These are phyloP conservation scores for Colletotrichum sp. DNA, from an alignment of 2,329 filamentous ascomycete genomes.

Conservation along the genomic window DNA sequence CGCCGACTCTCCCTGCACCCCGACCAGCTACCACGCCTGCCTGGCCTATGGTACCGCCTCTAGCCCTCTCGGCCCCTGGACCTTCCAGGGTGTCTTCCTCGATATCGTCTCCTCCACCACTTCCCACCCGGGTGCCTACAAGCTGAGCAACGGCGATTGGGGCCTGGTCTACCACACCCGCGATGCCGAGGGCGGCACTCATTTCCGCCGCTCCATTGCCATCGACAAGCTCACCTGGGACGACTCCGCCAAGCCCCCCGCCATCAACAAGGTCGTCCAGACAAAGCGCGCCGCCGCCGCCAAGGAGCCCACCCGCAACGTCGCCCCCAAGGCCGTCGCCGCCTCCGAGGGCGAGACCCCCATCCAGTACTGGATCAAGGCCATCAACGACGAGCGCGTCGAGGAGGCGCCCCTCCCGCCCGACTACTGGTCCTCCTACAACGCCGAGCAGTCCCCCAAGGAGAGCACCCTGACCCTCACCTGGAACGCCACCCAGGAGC, in stretches of 20 bases:
- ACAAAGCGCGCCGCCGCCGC: conserved; percentile 29
- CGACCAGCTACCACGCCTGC: conserved; percentile 42
- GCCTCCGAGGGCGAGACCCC: conserved; percentile 31
- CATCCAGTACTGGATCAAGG: conserved; percentile 41
- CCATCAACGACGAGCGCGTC: conserved; percentile 36
- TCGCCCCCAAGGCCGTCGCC: conserved; percentile 30
- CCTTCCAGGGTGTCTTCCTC: conserved; percentile 35
- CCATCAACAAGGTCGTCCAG: conserved; percentile 33
- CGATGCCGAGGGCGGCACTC: conserved; percentile 35
- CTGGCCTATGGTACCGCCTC: conserved; percentile 40
- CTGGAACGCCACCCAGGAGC: conserved; percentile 31
- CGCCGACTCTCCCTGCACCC: conserved; percentile 38
- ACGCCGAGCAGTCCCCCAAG: conserved; percentile 31
- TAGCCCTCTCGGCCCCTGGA: conserved; percentile 39
- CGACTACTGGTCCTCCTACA: conserved; percentile 41
- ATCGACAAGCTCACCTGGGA: conserved; percentile 37
- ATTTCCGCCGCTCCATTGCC: conserved; percentile 40
- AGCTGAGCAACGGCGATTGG: conserved; percentile 29
- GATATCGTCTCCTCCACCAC: conserved; percentile 41
- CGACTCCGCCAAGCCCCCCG: conserved; percentile 29
- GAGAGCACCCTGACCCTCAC: conserved; percentile 33
- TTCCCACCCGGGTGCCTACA: conserved; percentile 38
- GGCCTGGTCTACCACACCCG: conserved; percentile 40
- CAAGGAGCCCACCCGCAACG: conserved; percentile 33
- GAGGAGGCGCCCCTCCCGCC: conserved; percentile 36